These are phyloP conservation scores for Hansenula lynferdii DNA, from an alignment of 1,139 yeast species.

Conservation along the genomic window DNA sequence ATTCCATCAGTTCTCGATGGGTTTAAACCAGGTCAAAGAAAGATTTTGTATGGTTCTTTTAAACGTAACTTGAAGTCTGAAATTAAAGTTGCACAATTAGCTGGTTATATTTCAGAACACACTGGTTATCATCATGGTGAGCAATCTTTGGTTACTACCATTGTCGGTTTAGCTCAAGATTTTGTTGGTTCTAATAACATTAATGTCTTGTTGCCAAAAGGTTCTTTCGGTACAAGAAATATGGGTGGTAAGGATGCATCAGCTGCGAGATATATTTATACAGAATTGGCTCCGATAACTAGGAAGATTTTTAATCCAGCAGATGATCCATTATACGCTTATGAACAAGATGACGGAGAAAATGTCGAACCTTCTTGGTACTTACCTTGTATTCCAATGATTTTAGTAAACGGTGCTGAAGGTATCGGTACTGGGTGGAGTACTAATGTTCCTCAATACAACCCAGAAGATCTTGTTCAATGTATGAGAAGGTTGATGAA, in stretches of 20 bases:
- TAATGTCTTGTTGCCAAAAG: slow-evolving; percentile 82
- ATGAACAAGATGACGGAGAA: slow-evolving; percentile 89
- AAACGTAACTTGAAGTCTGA: slow-evolving; percentile 74
- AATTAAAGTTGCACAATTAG: slow-evolving; percentile 87
- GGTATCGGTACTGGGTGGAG: slow-evolving; percentile 99
- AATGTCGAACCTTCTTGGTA: slow-evolving; percentile 97
- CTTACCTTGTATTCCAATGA: slow-evolving; percentile 87
- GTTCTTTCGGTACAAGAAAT: slow-evolving; percentile 96
- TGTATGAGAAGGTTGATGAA: slow-evolving; percentile 73
- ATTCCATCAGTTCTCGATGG: slow-evolving; percentile 96
- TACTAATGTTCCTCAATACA: slow-evolving; percentile 84
- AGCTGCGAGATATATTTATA: slow-evolving; percentile 96
- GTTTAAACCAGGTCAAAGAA: slow-evolving; percentile 95
- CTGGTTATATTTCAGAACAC: slow-evolving; percentile 84
- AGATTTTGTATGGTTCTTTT: slow-evolving; percentile 84
- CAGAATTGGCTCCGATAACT: slow-evolving; percentile 76
- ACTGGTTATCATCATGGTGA: slow-evolving; percentile 98
- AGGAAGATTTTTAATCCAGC: slow-evolving; percentile 69
- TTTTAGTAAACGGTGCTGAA: slow-evolving; percentile 92
- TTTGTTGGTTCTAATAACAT: slow-evolving; percentile 92
- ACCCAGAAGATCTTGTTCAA: slow-evolving; percentile 76
- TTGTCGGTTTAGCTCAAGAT: slow-evolving; percentile 91
- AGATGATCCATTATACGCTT: slow-evolving; percentile 75
- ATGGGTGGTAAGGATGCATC: slow-evolving; percentile 98
- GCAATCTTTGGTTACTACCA: slow-evolving; percentile 78